Evolutionary conservation across 2,329 filamentous ascomycete genomes (phyloP).

Genomic region (Aspergillus sojae): DNA sequence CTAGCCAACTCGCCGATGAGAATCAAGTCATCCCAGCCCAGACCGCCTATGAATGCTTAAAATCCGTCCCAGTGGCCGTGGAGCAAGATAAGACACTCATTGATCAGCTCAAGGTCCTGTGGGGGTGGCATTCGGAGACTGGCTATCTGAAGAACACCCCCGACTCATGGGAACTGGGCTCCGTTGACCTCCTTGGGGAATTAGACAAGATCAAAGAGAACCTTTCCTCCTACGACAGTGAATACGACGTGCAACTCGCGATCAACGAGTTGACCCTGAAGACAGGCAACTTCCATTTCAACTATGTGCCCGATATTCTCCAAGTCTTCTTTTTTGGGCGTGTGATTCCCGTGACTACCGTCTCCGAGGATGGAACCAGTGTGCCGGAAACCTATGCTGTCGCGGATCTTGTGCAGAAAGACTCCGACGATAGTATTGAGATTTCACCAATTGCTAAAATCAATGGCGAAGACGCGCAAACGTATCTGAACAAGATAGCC

Average conservation of each 20-base stretch:
- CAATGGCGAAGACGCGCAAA: constrained; percentile 31
- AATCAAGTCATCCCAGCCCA: constrained; percentile 9
- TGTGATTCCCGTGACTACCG: constrained; percentile 4
- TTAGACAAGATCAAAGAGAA: constrained; percentile 15
- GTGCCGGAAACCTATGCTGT: constrained; percentile 8
- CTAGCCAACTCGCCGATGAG: constrained; percentile 6
- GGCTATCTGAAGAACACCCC: constrained; percentile 22
- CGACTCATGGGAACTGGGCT: constrained; percentile 11
- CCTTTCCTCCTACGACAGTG: constrained; percentile 12
- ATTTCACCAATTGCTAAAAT: constrained; percentile 33
- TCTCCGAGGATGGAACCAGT: constrained; percentile 11
- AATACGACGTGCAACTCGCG: constrained; percentile 15
- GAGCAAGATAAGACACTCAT: constrained; percentile 23
- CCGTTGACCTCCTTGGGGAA: constrained; percentile 13
- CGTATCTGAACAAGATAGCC: constrained; percentile 28
- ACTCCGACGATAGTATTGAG: constrained; percentile 12
- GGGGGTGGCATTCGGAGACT: constrained; percentile 27
- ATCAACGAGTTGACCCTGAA: constrained; percentile 9
- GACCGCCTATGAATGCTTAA: constrained; percentile 25
- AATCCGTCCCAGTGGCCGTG: constrained; percentile 25
- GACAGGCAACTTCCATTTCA: constrained; percentile 16
- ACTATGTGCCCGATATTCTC: constrained; percentile 12
- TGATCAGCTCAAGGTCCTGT: constrained; percentile 24
- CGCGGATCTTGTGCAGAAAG: constrained; percentile 17
- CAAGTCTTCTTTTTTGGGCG: constrained; percentile 12